Base-by-base conservation (phyloP, 176 grass and related monocot species). In the Aegilops tauschii region DNA sequence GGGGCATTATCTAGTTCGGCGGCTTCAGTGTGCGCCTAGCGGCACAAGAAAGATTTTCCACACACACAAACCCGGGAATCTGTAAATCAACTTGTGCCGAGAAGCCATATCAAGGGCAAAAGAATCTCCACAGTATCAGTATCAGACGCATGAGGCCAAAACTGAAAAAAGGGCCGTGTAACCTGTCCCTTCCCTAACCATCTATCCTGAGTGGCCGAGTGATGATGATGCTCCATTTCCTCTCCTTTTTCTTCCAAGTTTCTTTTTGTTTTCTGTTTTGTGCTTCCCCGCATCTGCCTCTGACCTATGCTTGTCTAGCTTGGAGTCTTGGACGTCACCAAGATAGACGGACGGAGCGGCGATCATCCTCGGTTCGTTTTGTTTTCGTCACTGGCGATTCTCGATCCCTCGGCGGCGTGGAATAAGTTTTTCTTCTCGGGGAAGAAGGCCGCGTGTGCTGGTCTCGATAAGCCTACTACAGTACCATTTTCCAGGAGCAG, bases 271-370 rank as follows among this genome's bases (percentile, higher is more conserved):
- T 6, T 20, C 59, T 18, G 14, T 13, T 56, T 44, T 62, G 37
- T 65, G 3, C 47, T 61, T 6, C 18, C 17, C 11, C 73, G 0
- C 32, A 31, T 58, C 80, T 23, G 23, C 25, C 59, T 67, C 45
- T 84, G 80, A 80, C 66, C 84, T 79, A 58, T 37, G 52, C 44
- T 65, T 13, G 30, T 14, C 65, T 80, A 80, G 67, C 80, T 23
- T 63, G 31, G 85, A 88, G n/a, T n/a, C n/a, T n/a, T n/a, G n/a
- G n/a, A n/a, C 82, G 77, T 85, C 89, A 81, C 8, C 17, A 77
- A 44, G 62, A 81, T 85, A 80, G 89, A 70, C 69, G 40, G 10
- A 44, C 40, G 37, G 63, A 81, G 54, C 62, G 64, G 31, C 77
- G 77, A 81, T 88, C 77, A 81, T 87, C 68, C 36, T 25, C 32